These are phyloP conservation scores for Ceratobasidium sp. DNA, from an alignment of 1,284 basidiomycete species.

Conservation along the genomic window DNA sequence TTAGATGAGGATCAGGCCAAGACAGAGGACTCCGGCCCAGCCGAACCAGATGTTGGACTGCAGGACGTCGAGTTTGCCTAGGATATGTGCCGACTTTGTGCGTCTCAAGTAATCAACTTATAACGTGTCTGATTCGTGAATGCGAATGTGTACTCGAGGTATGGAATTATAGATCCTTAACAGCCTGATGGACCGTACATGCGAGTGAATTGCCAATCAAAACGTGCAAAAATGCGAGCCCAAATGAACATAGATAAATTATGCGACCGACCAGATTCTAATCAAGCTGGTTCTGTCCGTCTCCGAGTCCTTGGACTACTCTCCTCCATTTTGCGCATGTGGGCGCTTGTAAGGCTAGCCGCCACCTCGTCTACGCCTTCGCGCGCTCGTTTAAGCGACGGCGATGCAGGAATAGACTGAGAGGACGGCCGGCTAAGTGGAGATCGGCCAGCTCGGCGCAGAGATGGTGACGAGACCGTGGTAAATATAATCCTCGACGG, in stretches of 20 bases:
- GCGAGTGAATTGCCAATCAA: neutral
- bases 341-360: slow-evolving; percentile 24
- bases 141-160: neutral
- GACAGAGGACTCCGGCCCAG: too few relatives aligned
- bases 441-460: slow-evolving; percentile 37
- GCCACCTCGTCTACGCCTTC: slow-evolving; percentile 31
- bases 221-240: slow-evolving; percentile 14
- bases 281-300: slow-evolving; percentile 34
- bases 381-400: slow-evolving; percentile 36
- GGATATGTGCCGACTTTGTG: too few relatives aligned
- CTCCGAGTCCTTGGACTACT: slow-evolving; percentile 32
- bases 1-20: neutral
- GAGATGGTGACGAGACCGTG: slow-evolving; percentile 21
- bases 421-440: slow-evolving; percentile 23
- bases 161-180: neutral
- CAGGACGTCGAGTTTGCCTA: slow-evolving; percentile 29
- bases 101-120: too few relatives aligned
- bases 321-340: slow-evolving; percentile 44
- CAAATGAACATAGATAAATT: slow-evolving; percentile 42
- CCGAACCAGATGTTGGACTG: slow-evolving; percentile 13
- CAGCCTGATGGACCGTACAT: slow-evolving; percentile 1
- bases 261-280: neutral
- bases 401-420: slow-evolving; percentile 32
- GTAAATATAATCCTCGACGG: slow-evolving; percentile 40
- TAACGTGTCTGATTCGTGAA: neutral